phyloP scores from a whole-genome alignment of 1,284 basidiomycete species.

The Rhodotorula sp. region DNA sequence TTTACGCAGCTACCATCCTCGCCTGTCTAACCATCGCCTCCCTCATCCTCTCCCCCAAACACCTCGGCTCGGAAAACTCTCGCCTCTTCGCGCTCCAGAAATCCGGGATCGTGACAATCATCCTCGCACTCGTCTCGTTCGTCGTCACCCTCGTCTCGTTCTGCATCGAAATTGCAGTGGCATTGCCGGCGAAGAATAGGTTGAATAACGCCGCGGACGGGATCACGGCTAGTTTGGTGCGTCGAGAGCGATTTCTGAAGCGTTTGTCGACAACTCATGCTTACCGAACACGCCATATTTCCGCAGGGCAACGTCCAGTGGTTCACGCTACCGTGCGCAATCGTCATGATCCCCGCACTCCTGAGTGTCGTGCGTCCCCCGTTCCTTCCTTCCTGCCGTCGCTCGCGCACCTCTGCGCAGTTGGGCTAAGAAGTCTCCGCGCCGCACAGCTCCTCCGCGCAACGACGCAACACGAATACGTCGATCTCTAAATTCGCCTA shows the following conservation, averaged over 20 bases:
- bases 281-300: too few species aligned
- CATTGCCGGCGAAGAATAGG: slow-evolving; percentile 29
- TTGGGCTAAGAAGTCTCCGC: neutral
- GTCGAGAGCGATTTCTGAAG: neutral
- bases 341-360: slow-evolving; percentile 31
- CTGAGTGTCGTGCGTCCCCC: slow-evolving; percentile 18
- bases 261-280: too few species aligned
- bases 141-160: slow-evolving; percentile 30
- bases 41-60: slow-evolving; percentile 29
- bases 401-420: too few species aligned
- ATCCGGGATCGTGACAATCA: slow-evolving; percentile 36
- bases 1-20: slow-evolving; percentile 26
- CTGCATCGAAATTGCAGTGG: slow-evolving; percentile 26
- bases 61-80: slow-evolving; percentile 34
- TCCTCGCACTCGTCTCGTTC: slow-evolving; percentile 22
- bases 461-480: slow-evolving; percentile 28
- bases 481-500: slow-evolving; percentile 20
- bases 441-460: slow-evolving; percentile 29
- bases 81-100: slow-evolving; percentile 37
- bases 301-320: slow-evolving; percentile 39
- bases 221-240: slow-evolving; percentile 21
- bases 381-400: neutral
- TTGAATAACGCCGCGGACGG: slow-evolving; percentile 20
- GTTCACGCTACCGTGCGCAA: slow-evolving; percentile 31
- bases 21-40: slow-evolving; percentile 20